phyloP scores from a whole-genome alignment of 257 asterid species.

The Plantago major region DNA sequence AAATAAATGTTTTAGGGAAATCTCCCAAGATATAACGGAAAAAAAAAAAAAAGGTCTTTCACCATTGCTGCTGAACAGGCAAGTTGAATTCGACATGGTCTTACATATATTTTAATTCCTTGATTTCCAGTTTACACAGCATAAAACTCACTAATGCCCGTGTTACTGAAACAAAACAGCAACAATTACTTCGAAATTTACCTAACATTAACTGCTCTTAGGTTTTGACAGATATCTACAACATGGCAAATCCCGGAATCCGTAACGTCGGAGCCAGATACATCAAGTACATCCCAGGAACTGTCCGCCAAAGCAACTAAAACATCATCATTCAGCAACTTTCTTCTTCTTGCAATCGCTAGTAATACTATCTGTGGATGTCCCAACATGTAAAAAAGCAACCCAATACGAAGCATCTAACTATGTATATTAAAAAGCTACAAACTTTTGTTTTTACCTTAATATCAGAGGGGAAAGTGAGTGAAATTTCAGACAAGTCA shows the following conservation, averaged over 20 bases:
- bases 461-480: conserved; percentile 56
- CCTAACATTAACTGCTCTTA: conserved; percentile 85
- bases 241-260: conserved; percentile 64
- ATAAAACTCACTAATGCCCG: neutral
- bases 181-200: conserved; percentile 17
- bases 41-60: too few relatives aligned
- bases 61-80: too few relatives aligned
- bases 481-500: conserved; percentile 59
- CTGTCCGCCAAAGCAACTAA: conserved; percentile 67
- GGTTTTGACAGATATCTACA: conserved; percentile 43
- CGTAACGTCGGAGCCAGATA: conserved; percentile 75
- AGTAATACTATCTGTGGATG: conserved; percentile 56
- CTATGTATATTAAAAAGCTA: neutral
- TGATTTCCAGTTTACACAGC: neutral
- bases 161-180: conserved; percentile 5
- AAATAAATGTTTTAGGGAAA: too few relatives aligned
- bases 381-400: neutral
- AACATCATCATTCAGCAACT: conserved; percentile 62
- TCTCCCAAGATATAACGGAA: too few relatives aligned
- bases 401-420: neutral
- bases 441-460: conserved; percentile 45
- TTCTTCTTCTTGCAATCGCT: conserved; percentile 89
- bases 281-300: conserved; percentile 74
- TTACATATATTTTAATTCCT: too few relatives aligned
- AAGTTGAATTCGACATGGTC: neutral